A percentile compares a stretch with the other conserved stretches of the same genome.
These are phyloP conservation scores for Chlamydomonas reinhardtii DNA, from an alignment of 163 green algal species.

Conservation along the genomic window DNA sequence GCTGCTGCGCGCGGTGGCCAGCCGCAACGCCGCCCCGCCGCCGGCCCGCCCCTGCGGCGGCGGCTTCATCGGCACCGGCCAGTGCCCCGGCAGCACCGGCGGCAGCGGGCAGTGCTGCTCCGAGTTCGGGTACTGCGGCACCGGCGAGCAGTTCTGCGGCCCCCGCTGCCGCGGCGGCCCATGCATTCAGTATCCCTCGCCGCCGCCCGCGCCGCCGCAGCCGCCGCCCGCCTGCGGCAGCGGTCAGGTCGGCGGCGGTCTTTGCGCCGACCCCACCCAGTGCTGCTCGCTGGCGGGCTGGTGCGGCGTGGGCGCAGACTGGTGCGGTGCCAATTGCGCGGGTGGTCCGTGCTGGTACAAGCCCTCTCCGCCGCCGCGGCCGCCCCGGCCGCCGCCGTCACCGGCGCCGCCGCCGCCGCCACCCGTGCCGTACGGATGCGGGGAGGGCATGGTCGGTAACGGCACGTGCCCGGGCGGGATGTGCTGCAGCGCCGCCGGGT, in stretches of 20 bases:
- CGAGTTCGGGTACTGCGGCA: slow-evolving; percentile 36
- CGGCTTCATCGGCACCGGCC: slow-evolving; percentile 27
- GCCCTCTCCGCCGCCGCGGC: neutral
- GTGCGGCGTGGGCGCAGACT: neutral
- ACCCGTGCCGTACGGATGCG: slow-evolving; percentile 15
- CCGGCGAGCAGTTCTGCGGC: slow-evolving; percentile 5
- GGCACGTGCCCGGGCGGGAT: neutral
- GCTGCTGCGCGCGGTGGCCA: slow-evolving; percentile 13
- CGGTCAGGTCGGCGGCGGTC: neutral
- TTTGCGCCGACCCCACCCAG: neutral
- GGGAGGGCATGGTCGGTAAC: slow-evolving; percentile 11
- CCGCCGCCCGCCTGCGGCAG: slow-evolving; percentile 11
- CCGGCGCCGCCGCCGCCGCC: neutral
- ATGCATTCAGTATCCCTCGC: slow-evolving; percentile 38
- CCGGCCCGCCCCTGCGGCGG: slow-evolving; percentile 6
- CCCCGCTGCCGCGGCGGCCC: slow-evolving; percentile 12
- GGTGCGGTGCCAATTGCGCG: slow-evolving; percentile 12
- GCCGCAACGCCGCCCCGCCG: neutral
- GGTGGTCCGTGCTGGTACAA: slow-evolving; percentile 32
- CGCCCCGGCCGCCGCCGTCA: neutral
- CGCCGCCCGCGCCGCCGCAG: neutral
- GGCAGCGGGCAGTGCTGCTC: slow-evolving; percentile 28
- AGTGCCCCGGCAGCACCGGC: slow-evolving; percentile 3
- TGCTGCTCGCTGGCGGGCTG: slow-evolving; percentile 25
- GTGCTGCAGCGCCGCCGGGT: slow-evolving; percentile 30